Conservation (phyloP, 2,329 filamentous ascomycete species). For the Scedosporium aurantiacum region DNA sequence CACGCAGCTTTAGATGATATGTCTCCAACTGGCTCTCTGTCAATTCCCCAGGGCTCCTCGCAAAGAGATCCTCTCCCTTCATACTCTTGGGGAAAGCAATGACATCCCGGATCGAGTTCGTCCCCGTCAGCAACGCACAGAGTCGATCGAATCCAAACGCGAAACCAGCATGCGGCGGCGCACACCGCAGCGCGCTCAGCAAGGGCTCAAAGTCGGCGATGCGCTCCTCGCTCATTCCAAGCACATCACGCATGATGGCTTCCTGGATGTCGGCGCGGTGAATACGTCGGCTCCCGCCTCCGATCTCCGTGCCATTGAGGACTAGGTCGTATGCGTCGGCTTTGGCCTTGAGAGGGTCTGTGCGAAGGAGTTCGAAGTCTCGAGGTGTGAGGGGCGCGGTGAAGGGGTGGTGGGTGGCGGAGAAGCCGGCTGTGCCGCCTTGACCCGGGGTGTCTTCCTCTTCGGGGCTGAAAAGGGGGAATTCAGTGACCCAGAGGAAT, state of each 20-base stretch:
- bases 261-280: conserved; percentile 76
- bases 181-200: conserved; percentile 67
- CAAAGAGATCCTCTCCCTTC: conserved; percentile 75
- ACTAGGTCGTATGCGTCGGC: conserved; percentile 95
- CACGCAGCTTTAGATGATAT: conserved; percentile 30
- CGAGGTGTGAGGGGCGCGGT: conserved; percentile 65
- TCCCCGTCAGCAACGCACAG: conserved; percentile 66
- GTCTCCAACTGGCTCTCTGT: conserved; percentile 42
- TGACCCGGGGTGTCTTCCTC: conserved; percentile 56
- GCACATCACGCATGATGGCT: conserved; percentile 70
- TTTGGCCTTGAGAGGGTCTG: conserved; percentile 57
- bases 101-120: conserved; percentile 74
- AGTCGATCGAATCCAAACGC: conserved; percentile 87
- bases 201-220: conserved; percentile 78
- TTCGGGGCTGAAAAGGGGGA: conserved; percentile 81
- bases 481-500: conserved; percentile 80
- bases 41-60: conserved; percentile 63
- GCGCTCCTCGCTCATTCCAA: conserved; percentile 63
- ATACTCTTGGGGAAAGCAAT: conserved; percentile 96
- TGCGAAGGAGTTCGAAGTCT: conserved; percentile 66
- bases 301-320: conserved; percentile 87
- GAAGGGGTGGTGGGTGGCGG: conserved; percentile 90
- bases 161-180: conserved; percentile 88
- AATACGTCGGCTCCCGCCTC: conserved; percentile 86
- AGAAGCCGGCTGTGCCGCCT: conserved; percentile 68